Base-by-base conservation (phyloP, 2,329 filamentous ascomycete genomes). In the Fusarium sublunatum region DNA sequence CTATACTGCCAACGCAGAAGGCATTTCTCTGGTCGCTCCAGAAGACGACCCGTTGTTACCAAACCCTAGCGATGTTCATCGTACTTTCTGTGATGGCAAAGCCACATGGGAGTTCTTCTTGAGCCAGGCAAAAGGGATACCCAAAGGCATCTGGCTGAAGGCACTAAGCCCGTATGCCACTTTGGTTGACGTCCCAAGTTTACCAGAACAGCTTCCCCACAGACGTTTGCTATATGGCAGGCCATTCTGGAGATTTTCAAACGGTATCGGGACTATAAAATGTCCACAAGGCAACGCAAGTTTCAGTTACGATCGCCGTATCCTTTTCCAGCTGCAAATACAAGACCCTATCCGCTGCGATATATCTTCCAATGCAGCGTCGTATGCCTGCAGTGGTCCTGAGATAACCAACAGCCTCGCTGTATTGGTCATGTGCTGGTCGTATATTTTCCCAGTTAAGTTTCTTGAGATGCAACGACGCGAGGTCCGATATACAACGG, bases 401-500 rank as follows among this genome's bases (percentile, higher is more conserved):
- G 35, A 52, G 6, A 57, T 26, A 32, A 46, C 24, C 2, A 47
- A 4, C n/a, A 57, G 47, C 42, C 53, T 57, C 1, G 36, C 19
- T n/a, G 4, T 57, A 29, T 10, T 57, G 10, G 42, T 52, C n/a
- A 57, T 57, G 26, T 57, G 42, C 35, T 57, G 26, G 47, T 57
- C 31, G 10, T 52, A 57, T 12, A 57, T 57, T 35, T 25, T 57
- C 15, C 46, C 31, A 0, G 29, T 36, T 36, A 25, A 36, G 38
- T 29, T 57, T 42, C 53, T 57, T n/a, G 42, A 57, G 19, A 52
- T 52, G 25, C 36, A 57, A 53, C 36, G 53, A 28, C 42, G 42
- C 6, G 8, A 15, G 19, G 47, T 53, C 15, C 25, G 6, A 36
- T 57, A 52, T n/a, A 52, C 22, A 4, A n/a, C 31, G 15, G 25